A percentile compares a stretch with the other conserved stretches of the same genome.
Evolutionary conservation across 2,329 filamentous ascomycete genomes (phyloP).

Genomic region (Talaromyces amestolkiae): DNA sequence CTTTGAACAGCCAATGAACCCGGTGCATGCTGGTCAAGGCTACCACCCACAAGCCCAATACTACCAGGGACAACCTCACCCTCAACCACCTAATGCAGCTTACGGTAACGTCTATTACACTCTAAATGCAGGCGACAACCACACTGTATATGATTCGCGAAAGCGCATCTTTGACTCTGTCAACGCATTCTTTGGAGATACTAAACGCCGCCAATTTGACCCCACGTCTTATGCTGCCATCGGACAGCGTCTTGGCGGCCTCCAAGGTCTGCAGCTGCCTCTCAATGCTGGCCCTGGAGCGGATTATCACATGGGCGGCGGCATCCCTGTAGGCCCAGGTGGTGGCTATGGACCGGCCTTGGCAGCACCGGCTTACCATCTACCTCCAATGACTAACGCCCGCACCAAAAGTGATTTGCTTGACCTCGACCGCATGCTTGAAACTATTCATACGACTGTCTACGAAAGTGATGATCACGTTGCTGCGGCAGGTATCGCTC

Average conservation of each 20-base stretch:
- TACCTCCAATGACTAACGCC: constrained; percentile 81
- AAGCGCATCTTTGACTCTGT: constrained; percentile 85
- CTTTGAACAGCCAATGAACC: constrained; percentile 47
- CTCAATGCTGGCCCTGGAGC: constrained; percentile 56
- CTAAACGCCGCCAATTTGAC: constrained; percentile 88
- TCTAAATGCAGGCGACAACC: constrained; percentile 61
- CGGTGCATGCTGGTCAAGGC: constrained; percentile 41
- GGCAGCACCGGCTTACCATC: constrained; percentile 75
- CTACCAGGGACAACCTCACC: constrained; percentile 55
- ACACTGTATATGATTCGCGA: constrained; percentile 64
- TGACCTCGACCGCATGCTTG: constrained; percentile 90
- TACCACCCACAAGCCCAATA: constrained; percentile 49
- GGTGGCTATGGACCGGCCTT: constrained; percentile 58
- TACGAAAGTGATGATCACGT: constrained; percentile 88
- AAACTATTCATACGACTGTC: constrained; percentile 93
- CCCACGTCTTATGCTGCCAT: constrained; percentile 87
- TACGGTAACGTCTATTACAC: constrained; percentile 78
- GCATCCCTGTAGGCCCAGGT: constrained; percentile 57
- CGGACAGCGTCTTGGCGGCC: constrained; percentile 78
- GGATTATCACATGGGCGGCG: constrained; percentile 47
- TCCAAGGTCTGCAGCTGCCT: constrained; percentile 67
- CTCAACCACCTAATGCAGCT: constrained; percentile 55
- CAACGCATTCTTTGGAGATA: constrained; percentile 90
- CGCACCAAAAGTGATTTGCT: constrained; percentile 91
- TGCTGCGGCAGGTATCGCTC: constrained; percentile 72